These are phyloP conservation scores for Neodidymelliopsis sp. DNA, from an alignment of 2,329 filamentous ascomycete genomes.

Conservation along the genomic window DNA sequence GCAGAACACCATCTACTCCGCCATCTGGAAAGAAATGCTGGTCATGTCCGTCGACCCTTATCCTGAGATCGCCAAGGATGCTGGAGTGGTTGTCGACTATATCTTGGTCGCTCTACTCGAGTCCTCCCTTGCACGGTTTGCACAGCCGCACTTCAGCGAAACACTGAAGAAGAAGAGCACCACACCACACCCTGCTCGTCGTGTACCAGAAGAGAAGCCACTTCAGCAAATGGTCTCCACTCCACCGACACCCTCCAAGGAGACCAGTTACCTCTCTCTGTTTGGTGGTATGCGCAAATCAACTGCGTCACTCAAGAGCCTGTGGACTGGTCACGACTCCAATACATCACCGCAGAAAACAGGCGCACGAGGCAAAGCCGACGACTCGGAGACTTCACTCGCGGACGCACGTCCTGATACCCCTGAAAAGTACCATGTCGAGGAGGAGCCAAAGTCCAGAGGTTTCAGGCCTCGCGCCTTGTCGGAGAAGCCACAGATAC, in stretches of 20 bases:
- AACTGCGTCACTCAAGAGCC: slow-evolving; percentile 68
- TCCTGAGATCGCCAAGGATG: slow-evolving; percentile 88
- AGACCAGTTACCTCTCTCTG: slow-evolving; percentile 65
- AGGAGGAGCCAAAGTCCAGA: slow-evolving; percentile 80
- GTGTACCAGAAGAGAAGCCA: slow-evolving; percentile 38
- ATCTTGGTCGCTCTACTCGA: slow-evolving; percentile 79
- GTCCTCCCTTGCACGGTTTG: slow-evolving; percentile 75
- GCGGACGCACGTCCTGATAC: slow-evolving; percentile 74
- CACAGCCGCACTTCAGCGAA: slow-evolving; percentile 77
- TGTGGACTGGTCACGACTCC: slow-evolving; percentile 56
- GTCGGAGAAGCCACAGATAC: slow-evolving; percentile 68
- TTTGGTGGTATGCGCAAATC: slow-evolving; percentile 67
- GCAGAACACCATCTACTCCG: slow-evolving; percentile 88
- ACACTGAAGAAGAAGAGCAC: slow-evolving; percentile 57
- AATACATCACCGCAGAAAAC: slow-evolving; percentile 38
- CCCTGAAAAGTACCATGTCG: slow-evolving; percentile 71
- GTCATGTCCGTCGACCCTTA: slow-evolving; percentile 94
- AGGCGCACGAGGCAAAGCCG: slow-evolving; percentile 56
- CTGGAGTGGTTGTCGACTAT: slow-evolving; percentile 84
- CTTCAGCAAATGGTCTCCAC: slow-evolving; percentile 56
- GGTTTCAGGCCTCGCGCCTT: slow-evolving; percentile 71
- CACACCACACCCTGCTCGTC: slow-evolving; percentile 56
- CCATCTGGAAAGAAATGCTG: slow-evolving; percentile 92
- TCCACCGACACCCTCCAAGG: slow-evolving; percentile 58
- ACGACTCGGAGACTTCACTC: slow-evolving; percentile 70